phyloP scores from a whole-genome alignment of 164 flowering plant genomes.

The Umbilicus rupestris region DNA sequence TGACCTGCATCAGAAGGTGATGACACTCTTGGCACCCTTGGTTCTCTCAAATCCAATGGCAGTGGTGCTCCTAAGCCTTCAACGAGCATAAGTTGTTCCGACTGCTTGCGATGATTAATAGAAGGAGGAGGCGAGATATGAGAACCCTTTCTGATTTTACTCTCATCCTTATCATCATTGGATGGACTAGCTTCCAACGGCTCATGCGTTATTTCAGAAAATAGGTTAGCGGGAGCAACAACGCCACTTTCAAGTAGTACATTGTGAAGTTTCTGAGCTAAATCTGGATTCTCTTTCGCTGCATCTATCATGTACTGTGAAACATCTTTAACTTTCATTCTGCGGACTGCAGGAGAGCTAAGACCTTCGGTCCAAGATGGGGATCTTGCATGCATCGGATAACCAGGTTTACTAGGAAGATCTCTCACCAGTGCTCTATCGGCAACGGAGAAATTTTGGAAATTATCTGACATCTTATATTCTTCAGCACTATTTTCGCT shows the following conservation, averaged over 20 bases:
- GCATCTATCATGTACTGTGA: conserved; percentile 96
- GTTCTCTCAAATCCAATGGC: conserved; percentile 22
- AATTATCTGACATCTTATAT: conserved; percentile 18
- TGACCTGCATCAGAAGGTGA: conserved; percentile 31
- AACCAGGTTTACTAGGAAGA: conserved; percentile 25
- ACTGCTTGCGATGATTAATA: conserved; percentile 22
- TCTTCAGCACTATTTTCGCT: conserved; percentile 22
- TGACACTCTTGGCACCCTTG: conserved; percentile 15
- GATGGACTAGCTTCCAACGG: conserved; percentile 31
- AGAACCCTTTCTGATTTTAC: conserved; percentile 20
- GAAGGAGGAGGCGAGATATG: conserved; percentile 55
- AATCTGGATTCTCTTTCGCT: conserved; percentile 90
- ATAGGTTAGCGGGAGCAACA: conserved; percentile 76
- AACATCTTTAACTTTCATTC: conserved; percentile 91
- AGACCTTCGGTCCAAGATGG: conserved; percentile 98
- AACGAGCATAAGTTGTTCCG: conserved; percentile 25
- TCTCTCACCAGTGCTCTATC: conserved; percentile 26
- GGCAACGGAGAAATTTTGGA: conserved; percentile 13
- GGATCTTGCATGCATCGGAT: conserved; percentile 67
- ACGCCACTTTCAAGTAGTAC: conserved; percentile 96
- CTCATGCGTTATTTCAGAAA: conserved; percentile 48
- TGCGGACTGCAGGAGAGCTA: conserved; percentile 74
- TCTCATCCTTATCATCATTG: conserved; percentile 26
- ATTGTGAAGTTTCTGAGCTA: conserved; percentile 92
- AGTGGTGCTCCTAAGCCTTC: conserved; percentile 25